A percentile compares a stretch with the other conserved stretches of the same genome.
Conservation (phyloP, 2,329 filamentous ascomycete species). For the Fusarium lateritium region DNA sequence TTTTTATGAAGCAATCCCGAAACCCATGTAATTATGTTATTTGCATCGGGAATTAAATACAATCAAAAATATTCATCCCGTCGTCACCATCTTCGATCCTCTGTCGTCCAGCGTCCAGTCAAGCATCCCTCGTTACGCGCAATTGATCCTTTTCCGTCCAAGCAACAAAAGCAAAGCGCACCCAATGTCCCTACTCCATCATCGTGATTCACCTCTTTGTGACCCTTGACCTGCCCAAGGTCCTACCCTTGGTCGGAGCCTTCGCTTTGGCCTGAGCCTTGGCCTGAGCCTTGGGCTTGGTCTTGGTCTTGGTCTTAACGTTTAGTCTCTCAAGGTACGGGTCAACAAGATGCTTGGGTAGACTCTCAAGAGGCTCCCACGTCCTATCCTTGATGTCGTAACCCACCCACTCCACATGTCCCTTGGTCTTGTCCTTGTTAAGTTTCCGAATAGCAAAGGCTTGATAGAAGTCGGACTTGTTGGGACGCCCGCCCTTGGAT, state of each 20-base stretch:
- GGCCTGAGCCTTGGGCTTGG: neutral
- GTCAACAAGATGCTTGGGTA: constrained; percentile 47
- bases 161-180: neutral
- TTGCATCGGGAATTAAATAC: constrained; percentile 4
- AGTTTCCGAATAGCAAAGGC: constrained; percentile 54
- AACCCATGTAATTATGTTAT: neutral
- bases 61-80: constrained; percentile 21
- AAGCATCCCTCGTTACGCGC: neutral
- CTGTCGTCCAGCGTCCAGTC: constrained; percentile 14
- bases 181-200: neutral
- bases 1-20: too few species aligned
- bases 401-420: constrained; percentile 57
- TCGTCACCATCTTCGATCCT: constrained; percentile 5
- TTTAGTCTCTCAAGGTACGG: constrained; percentile 46
- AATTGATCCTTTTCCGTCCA: neutral
- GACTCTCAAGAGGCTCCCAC: constrained; percentile 53
- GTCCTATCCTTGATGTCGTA: constrained; percentile 49
- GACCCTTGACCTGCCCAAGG: constrained; percentile 10
- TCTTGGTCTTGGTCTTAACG: constrained; percentile 19
- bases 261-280: neutral
- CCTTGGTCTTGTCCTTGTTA: constrained; percentile 45
- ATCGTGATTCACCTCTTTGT: neutral
- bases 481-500: constrained; percentile 50
- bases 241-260: neutral
- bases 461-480: constrained; percentile 51